Evolutionary conservation across 2,329 filamentous ascomycete species (phyloP), one percentile per base, ranked within the genome.

Genomic region (Talaromyces atroroseus): DNA sequence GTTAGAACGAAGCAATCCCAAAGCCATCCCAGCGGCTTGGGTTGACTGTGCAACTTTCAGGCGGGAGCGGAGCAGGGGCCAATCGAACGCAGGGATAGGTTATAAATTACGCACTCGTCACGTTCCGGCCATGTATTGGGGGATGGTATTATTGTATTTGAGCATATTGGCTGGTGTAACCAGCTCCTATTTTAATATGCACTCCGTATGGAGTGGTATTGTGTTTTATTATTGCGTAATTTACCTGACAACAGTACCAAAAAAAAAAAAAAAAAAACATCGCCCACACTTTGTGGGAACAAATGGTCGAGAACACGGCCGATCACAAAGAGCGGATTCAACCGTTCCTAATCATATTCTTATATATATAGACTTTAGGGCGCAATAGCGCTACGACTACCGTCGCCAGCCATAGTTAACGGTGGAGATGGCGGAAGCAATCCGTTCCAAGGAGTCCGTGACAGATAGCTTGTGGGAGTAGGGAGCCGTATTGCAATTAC

Each of bases 281-380:
- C 26, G 26, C 26, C 5, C 38, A 42, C 38, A 42, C 20, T 24
- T 23, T 2, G 4, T n/a, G 24, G 6, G 18, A 53, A n/a, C 20
- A 48, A 38, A 29, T 10, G 52, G 52, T 23, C 52, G 45, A 49
- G 52, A 54, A 54, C 45, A n/a, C 45, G 45, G 52, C 38, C 45
- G 52, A 54, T 54, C 52, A 12, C 26, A 48, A 26, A 32, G 42
- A 44, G 48, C 48, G 24, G 26, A 4, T 29, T 29, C 5, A 29
- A 29, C 26, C 26, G 26, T 29, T 29, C 26, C 8, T 29, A 29
- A 29, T 29, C 26, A 5, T 29, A 29, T 29, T 29, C 5, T 29
- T 8, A 29, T 8, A 8, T 8, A 5, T 36, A 36, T 36, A 36
- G 32, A 16, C 32, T 36, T 36, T 36, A 16, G 12, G 32, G 32